A percentile compares a stretch with the other conserved stretches of the same genome.
Conservation (phyloP, 495 filamentous ascomycete species). For the Cercophora samala region DNA sequence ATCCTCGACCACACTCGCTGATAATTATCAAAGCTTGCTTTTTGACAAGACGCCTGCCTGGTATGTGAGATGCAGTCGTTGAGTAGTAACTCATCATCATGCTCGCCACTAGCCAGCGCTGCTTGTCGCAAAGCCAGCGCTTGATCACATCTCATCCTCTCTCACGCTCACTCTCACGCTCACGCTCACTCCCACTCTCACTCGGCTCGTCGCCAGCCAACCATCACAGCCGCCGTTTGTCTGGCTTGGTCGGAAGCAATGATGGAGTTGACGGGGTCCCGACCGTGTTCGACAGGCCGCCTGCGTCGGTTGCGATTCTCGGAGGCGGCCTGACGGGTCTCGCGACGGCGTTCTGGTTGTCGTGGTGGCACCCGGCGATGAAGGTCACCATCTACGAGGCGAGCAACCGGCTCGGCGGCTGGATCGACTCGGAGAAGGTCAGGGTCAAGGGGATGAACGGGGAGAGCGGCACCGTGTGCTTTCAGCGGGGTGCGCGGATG, state of each 20-base stretch:
- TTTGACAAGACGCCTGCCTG: not conserved
- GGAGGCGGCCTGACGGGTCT: slow-evolving; percentile 93
- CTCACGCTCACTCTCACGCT: not conserved
- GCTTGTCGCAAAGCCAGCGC: slow-evolving; percentile 16
- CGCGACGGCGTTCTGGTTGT: slow-evolving; percentile 70
- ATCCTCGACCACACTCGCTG: not conserved
- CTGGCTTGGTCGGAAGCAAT: not conserved
- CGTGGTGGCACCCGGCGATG: slow-evolving; percentile 53
- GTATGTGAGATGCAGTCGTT: slow-evolving; percentile 16
- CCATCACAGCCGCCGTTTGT: not conserved
- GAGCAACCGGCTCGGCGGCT: slow-evolving; percentile 68
- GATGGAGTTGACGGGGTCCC: not conserved
- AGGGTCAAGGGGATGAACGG: slow-evolving; percentile 47
- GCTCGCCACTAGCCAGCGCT: slow-evolving; percentile 25
- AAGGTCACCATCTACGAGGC: slow-evolving; percentile 77
- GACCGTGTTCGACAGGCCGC: slow-evolving; percentile 14
- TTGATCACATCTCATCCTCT: not conserved
- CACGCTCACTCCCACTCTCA: not conserved
- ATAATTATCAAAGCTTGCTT: not conserved
- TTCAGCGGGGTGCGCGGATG: slow-evolving; percentile 84
- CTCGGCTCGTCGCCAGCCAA: not conserved
- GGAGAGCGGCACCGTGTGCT: slow-evolving; percentile 56
- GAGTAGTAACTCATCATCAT: slow-evolving; percentile 18
- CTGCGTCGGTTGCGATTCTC: slow-evolving; percentile 60
- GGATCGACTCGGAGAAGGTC: slow-evolving; percentile 68